phyloP scores from a whole-genome alignment of 2,329 filamentous ascomycete genomes.

The Paecilomyces niveus region DNA sequence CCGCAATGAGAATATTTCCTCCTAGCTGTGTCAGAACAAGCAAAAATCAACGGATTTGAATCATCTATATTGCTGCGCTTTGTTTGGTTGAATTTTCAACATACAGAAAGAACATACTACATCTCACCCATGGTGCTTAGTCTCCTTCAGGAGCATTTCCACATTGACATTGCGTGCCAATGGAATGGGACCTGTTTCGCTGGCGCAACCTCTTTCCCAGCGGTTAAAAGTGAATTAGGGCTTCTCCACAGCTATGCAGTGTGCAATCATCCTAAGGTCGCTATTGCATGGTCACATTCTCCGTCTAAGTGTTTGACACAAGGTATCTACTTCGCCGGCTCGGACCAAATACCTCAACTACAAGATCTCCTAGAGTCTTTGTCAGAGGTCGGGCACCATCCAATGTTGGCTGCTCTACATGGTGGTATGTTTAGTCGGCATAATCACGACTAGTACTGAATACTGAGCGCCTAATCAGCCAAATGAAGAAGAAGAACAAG shows the following conservation, averaged over 20 bases:
- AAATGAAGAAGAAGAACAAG: constrained; percentile 1
- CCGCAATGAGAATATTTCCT: not conserved
- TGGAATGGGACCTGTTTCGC: not conserved
- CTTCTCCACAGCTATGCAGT: not conserved
- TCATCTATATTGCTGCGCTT: not conserved
- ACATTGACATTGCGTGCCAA: not conserved
- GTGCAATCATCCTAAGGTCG: not conserved
- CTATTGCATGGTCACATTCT: not conserved
- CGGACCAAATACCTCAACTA: not conserved
- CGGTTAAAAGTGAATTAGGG: not conserved
- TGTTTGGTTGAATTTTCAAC: not conserved
- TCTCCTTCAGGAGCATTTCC: not conserved
- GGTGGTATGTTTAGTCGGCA: constrained; percentile 6
- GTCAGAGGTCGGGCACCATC: not conserved
- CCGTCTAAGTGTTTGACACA: not conserved
- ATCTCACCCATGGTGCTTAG: not conserved
- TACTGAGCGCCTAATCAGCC: not conserved
- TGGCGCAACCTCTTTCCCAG: not conserved
- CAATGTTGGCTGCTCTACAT: constrained; percentile 7
- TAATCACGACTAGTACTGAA: not conserved
- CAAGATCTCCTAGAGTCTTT: not conserved
- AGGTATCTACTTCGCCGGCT: not conserved
- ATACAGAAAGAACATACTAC: not conserved
- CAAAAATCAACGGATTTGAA: not conserved
- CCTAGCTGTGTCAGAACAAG: not conserved